Evolutionary conservation across 2,329 filamentous ascomycete genomes (phyloP), one percentile per base, ranked within the genome.

Genomic region (Chaetomium sp.): DNA sequence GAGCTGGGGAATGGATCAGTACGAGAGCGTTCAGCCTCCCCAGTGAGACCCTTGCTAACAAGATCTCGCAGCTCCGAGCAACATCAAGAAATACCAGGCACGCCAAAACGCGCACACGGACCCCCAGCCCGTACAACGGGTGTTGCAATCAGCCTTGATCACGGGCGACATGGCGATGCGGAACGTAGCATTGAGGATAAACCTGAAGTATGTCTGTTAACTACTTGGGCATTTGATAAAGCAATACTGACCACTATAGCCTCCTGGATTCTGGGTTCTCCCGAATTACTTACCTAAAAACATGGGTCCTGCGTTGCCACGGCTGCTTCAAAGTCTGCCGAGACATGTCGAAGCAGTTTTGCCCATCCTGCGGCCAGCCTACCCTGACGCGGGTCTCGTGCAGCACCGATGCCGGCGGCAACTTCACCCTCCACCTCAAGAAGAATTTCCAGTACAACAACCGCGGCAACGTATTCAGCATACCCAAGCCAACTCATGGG

Each of bases 111-210:
- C 75, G 5, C 70, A 76, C 1, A 70, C 75, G 19, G 72, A 78
- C 42, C 72, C 78, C 49, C 70, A 76, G 57, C 69, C 78, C 1
- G 77, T 82, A 53, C 77, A 81, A 38, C 81, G 81, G 59, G 83
- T 82, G 10, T 86, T 96, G 64, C 86, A 95, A 71, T 89, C 89
- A 12, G 92, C 91, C n/a, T 85, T 92, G 45, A 86, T 97, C 67
- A 97, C 94, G 1, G 91, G 88, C 54, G 94, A 99, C 76, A 97
- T 89, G 72, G 92, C 94, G 54, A 95, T 99, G 89, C 92, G 97
- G 74, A 97, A 97, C 69, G 91, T 97, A 6, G 82, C 94, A 1
- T 80, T 99, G 4, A 89, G 95, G 64, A 95, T 97, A 77, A 96
- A 96, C 74, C 82, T 99, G 11, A 71, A 71, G 66, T 67, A 59